Evolutionary conservation across 495 filamentous ascomycete genomes (phyloP).

Genomic region (Apodospora peruviana): DNA sequence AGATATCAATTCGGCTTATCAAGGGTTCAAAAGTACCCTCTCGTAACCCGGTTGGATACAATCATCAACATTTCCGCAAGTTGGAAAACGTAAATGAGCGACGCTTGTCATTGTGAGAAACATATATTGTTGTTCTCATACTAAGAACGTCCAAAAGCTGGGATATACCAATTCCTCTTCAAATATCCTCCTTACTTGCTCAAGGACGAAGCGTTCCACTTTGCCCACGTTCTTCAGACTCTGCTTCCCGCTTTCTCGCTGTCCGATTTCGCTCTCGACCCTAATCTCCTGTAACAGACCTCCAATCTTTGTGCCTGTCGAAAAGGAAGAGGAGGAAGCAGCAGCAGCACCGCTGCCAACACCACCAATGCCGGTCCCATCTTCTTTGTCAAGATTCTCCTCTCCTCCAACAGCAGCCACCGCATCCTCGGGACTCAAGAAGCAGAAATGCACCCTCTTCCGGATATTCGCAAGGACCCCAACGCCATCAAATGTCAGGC

Average conservation of each 20-base stretch:
- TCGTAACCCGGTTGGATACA: slow-evolving; percentile 13
- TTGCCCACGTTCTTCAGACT: slow-evolving; percentile 97
- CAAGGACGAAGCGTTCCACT: slow-evolving; percentile 93
- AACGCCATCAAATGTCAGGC: slow-evolving; percentile 88
- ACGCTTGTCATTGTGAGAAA: too few relatives aligned
- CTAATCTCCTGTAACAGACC: slow-evolving; percentile 84
- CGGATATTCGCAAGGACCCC: slow-evolving; percentile 86
- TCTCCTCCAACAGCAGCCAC: slow-evolving; percentile 57
- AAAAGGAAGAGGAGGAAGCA: neutral
- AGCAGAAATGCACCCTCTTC: slow-evolving; percentile 82
- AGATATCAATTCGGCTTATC: slow-evolving; percentile 85
- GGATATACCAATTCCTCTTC: slow-evolving; percentile 98
- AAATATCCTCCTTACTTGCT: slow-evolving; percentile 93
- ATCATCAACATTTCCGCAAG: too few relatives aligned
- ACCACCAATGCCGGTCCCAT: slow-evolving; percentile 1
- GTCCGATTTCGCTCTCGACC: slow-evolving; percentile 95
- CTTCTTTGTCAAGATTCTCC: slow-evolving; percentile 31
- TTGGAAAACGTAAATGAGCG: too few relatives aligned
- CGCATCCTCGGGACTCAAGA: slow-evolving; percentile 82
- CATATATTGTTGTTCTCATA: slow-evolving; percentile 39
- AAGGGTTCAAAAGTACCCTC: slow-evolving; percentile 71
- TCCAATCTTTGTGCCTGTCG: slow-evolving; percentile 50
- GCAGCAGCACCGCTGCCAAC: slow-evolving; percentile 22
- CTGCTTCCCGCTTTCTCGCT: slow-evolving; percentile 84
- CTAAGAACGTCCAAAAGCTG: slow-evolving; percentile 94